phyloP scores from a whole-genome alignment of 2,329 filamentous ascomycete species.

The Fusarium pilosicola region DNA sequence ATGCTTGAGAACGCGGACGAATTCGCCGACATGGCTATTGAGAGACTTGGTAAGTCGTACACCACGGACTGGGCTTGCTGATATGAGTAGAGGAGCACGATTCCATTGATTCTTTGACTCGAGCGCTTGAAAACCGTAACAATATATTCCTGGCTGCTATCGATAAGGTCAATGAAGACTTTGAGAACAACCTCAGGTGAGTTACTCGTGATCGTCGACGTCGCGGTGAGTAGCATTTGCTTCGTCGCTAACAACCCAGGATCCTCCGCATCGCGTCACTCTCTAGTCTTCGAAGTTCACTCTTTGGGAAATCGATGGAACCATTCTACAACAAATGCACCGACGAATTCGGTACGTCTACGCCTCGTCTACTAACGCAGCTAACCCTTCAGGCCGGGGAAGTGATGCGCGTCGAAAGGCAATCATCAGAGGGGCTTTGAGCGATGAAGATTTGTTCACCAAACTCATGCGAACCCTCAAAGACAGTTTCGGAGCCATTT shows the following conservation, averaged over 20 bases:
- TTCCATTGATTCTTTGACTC: slow-evolving; percentile 24
- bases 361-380: fast-evolving
- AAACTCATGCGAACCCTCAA: slow-evolving; percentile 44
- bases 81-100: slow-evolving; percentile 1
- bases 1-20: not conserved
- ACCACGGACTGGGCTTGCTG: not conserved
- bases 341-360: slow-evolving; percentile 46
- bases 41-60: slow-evolving; percentile 20
- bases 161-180: slow-evolving; percentile 42
- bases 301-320: slow-evolving; percentile 52
- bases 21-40: slow-evolving; percentile 5
- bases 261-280: slow-evolving; percentile 48
- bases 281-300: slow-evolving; percentile 51
- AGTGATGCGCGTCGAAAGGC: slow-evolving; percentile 47
- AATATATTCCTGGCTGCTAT: slow-evolving; percentile 43
- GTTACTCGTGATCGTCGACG: not conserved
- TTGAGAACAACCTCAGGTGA: slow-evolving; percentile 25
- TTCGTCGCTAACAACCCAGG: slow-evolving; percentile 36
- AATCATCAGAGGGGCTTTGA: slow-evolving; percentile 47
- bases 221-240: not conserved
- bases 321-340: slow-evolving; percentile 46
- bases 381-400: slow-evolving; percentile 44
- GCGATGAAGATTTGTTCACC: slow-evolving; percentile 43
- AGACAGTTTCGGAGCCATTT: slow-evolving; percentile 33
- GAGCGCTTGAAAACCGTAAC: slow-evolving; percentile 44